These are phyloP conservation scores for Pseudocercospora macadamiae DNA, from an alignment of 2,329 filamentous ascomycete species.

Conservation along the genomic window DNA sequence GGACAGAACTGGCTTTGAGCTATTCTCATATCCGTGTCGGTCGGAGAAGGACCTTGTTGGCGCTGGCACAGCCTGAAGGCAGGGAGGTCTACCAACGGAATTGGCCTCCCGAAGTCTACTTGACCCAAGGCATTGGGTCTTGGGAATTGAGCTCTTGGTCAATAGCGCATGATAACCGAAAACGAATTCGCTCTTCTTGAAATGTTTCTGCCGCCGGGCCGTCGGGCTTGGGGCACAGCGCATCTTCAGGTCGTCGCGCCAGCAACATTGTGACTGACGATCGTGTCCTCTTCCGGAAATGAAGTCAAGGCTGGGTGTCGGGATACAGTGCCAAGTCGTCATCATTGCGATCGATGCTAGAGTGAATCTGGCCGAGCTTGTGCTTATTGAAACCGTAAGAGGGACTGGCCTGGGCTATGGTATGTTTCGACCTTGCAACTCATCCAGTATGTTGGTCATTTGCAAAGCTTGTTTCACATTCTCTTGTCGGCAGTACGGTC, in stretches of 20 bases:
- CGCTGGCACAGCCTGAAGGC: neutral
- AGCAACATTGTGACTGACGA: too few relatives aligned
- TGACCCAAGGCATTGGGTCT: neutral
- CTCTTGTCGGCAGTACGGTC: neutral
- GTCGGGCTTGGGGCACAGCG: too few relatives aligned
- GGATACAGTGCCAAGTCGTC: neutral
- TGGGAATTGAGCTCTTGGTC: neutral
- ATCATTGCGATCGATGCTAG: slow-evolving; percentile 2
- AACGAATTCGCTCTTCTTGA: too few relatives aligned
- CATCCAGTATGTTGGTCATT: neutral
- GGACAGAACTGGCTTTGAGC: neutral
- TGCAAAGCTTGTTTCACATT: neutral
- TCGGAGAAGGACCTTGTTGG: neutral
- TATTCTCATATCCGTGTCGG: neutral
- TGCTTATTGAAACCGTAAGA: neutral
- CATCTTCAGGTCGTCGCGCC: too few relatives aligned
- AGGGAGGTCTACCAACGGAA: neutral
- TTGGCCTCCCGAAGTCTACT: neutral
- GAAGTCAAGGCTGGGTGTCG: neutral
- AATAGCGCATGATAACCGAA: neutral
- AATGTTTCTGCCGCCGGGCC: too few relatives aligned
- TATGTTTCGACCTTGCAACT: neutral
- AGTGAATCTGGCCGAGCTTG: neutral
- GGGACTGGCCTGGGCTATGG: neutral
- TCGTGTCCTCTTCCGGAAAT: neutral